Base-by-base conservation (phyloP, 306 rosid species). In the Fragaria ananassa region DNA sequence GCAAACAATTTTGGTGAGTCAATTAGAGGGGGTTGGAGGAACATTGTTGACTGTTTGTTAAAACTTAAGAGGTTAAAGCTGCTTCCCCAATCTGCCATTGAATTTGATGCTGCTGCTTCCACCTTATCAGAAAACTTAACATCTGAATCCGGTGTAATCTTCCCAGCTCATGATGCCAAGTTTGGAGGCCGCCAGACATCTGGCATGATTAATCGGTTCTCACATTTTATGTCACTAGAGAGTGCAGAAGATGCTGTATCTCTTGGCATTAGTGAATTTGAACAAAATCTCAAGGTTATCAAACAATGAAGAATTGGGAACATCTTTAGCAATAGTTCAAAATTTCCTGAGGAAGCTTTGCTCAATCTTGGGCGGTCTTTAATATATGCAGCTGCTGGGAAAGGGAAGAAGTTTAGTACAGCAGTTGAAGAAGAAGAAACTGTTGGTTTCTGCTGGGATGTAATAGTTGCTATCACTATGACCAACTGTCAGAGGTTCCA, bases 391-490 rank as follows among this genome's bases (percentile, higher is more conserved):
- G 91, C 99, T 14, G 99, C 99, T 9, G 97, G 99, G 64, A 92
- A 91, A 87, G 97, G 97, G 35, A 97, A 95, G 56, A 95, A 95
- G 80, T 92, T 92, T 46, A 92, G 92, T 86, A 92, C 97, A n/a
- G 84, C 93, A 1, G 74, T 88, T 64, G 99, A 95, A 76, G 97
- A 95, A 85, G 97, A 95, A 83, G 99, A 92, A 85, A 87, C 97
- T 2, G 88, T 95, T 60, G 96, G 85, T 31, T 92, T 92, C 54
- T 95, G 97, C 80, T 95, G 99, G 99, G 99, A 95, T 80, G 75
- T 95, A 79, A 83, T 95, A 60, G 79, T 85, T 60, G 84, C 90
- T 46, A 72, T 92, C 71, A 35, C 88, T 12, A 19, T 86, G 73
- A 84, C 92, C 61, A 95, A 92, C 71, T 69, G 74, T 27, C 80